Evolutionary conservation across 2,329 filamentous ascomycete genomes (phyloP), one percentile per base, ranked within the genome.

Genomic region (Clarireedia hainanense): DNA sequence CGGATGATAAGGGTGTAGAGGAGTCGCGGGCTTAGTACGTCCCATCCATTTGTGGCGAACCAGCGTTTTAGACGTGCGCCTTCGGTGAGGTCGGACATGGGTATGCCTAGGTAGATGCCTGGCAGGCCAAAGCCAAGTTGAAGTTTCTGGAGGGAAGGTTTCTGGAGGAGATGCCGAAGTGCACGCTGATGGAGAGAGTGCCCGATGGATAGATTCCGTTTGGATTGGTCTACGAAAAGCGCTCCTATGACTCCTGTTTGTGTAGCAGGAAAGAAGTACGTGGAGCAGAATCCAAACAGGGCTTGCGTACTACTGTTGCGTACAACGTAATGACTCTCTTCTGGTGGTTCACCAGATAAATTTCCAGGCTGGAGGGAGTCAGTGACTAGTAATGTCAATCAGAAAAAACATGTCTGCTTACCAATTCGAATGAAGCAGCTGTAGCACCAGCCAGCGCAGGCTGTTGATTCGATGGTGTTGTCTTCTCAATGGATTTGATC

Each of bases 41-140:
- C 91, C 91, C 91, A 96, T 14, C 92, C 91, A 47, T 91, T 80
- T 61, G 86, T 89, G n/a, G 85, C 82, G 69, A 96, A 96, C 91
- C 91, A 97, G 46, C 88, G 83, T 61, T 79, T 81, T 4, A 68
- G 52, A 6, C 64, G 50, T 14, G 60, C 64, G 49, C 77, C 74
- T 60, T 79, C 75, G 4, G 79, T 76, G 2, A 79, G 81, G 0
- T 73, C 65, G 5, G 74, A 77, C n/a, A 79, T 83, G 0, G 91
- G 91, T 9, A 96, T 88, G 0, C 91, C 92, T 0, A 89, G 80
- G 65, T 91, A 96, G 24, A 95, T 83, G n/a, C 85, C 88, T 0
- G 91, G 91, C 36, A 95, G 82, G 1, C 86, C 80, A 42, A 84
- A 84, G 1, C 91, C 92, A 0, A 96, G 80, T 68, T 95, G 91